Evolutionary conservation across 768 basidiomycete species (phyloP), one percentile per base, ranked within the genome.

Genomic region (Imleria badia): DNA sequence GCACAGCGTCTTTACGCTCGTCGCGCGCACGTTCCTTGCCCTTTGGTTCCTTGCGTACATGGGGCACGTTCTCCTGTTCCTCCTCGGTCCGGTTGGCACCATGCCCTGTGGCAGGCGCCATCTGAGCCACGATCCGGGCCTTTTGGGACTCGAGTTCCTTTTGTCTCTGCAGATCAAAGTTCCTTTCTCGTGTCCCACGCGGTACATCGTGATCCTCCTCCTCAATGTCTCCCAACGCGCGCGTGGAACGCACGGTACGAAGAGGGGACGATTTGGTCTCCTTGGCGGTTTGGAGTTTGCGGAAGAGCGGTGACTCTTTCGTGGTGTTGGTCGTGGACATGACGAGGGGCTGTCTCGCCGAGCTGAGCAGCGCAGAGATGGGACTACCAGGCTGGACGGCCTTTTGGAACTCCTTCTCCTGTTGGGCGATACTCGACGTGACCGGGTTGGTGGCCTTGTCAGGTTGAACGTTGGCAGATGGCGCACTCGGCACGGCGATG

Each of bases 361-460:
- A 94, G 61, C 83, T 88, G 62, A 99, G 80, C 45, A 99, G 74
- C 3, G 91, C 92, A 29, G 91, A 91, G 55, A 99, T 95, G 1
- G 97, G 97, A 57, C 89, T 91, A 40, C 91, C 94, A 7, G 95
- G 96, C 66, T 94, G 92, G 2, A 98, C 91, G 2, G 94, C 97
- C 64, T 89, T 87, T 75, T 90, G 88, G 86, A 98, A 98, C 71
- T 98, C 97, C 69, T 88, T 87, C 81, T 99, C 97, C 66, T 93
- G 91, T 63, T 92, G 81, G 4, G 87, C 86, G 53, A 89, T 84
- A 42, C 78, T 87, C 13, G 81, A 81, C 15, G 80, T 81, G 50
- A 78, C 75, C 45, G 74, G 79, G 66, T 76, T 78, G 40, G 54
- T 54, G 15, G 58, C 54, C 47, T 57, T 61, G 20, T 66, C 62